Percentiles rank a stretch among this genome's conserved stretches.
phyloP scores from a whole-genome alignment of 164 flowering plant genomes.

The Buxus sempervirens region DNA sequence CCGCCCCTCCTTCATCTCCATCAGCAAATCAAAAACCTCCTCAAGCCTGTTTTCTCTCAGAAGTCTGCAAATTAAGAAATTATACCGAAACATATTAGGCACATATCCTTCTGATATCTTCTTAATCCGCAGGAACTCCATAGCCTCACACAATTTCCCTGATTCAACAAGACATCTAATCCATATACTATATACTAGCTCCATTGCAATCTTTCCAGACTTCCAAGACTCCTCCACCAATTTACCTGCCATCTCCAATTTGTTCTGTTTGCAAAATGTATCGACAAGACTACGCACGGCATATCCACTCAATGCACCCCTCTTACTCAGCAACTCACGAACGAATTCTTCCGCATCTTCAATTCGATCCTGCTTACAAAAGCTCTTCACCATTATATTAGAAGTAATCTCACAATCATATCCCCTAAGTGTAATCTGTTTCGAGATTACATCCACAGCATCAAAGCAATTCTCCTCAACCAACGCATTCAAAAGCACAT shows the following conservation, averaged over 20 bases:
- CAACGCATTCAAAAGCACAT: conserved; percentile 71
- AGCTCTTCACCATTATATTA: conserved; percentile 46
- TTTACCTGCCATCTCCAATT: conserved; percentile 37
- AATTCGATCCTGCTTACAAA: conserved; percentile 47
- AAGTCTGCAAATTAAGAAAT: conserved; percentile 52
- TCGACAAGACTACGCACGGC: conserved; percentile 38
- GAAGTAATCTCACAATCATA: conserved; percentile 39
- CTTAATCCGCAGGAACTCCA: conserved; percentile 47
- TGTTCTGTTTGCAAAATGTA: conserved; percentile 41
- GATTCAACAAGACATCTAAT: conserved; percentile 44
- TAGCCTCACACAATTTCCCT: conserved; percentile 46
- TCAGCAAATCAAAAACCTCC: conserved; percentile 62
- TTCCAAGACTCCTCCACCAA: conserved; percentile 48
- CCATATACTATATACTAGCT: conserved; percentile 48
- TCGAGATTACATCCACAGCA: conserved; percentile 32
- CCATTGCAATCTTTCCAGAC: conserved; percentile 27
- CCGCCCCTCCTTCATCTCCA: conserved; percentile 59
- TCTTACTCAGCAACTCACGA: conserved; percentile 24
- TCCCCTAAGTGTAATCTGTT: conserved; percentile 58
- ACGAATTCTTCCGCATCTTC: conserved; percentile 42
- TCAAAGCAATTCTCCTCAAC: conserved; percentile 58
- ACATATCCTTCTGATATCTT: conserved; percentile 46
- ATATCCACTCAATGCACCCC: conserved; percentile 18
- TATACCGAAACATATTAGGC: conserved; percentile 56
- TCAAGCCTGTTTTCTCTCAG: conserved; percentile 51